These are phyloP conservation scores for Excoecaria agallocha DNA, from an alignment of 345 rosid genomes.

Conservation along the genomic window DNA sequence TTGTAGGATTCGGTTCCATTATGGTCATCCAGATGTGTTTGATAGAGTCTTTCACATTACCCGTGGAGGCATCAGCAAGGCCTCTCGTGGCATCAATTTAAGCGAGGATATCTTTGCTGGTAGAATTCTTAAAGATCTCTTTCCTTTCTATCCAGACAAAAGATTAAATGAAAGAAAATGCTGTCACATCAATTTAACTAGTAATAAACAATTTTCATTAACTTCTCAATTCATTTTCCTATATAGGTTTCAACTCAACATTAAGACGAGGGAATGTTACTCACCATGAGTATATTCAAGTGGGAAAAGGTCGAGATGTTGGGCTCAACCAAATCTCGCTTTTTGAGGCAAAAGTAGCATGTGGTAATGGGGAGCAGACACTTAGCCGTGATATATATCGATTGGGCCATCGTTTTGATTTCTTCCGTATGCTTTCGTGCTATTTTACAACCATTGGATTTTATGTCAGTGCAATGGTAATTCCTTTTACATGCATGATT, in stretches of 20 bases:
- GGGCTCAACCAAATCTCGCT: slow-evolving; percentile 96
- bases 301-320: slow-evolving; percentile 99
- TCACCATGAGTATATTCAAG: slow-evolving; percentile 99
- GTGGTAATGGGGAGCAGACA: slow-evolving; percentile 95
- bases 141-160: background rate
- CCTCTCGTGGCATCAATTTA: slow-evolving; percentile 87
- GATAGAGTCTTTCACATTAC: slow-evolving; percentile 93
- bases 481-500: slow-evolving; percentile 22
- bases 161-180: background rate
- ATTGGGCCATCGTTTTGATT: slow-evolving; percentile 94
- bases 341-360: slow-evolving; percentile 97
- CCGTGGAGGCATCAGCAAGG: slow-evolving; percentile 97
- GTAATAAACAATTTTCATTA: background rate
- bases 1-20: slow-evolving; percentile 89
- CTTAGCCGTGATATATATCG: slow-evolving; percentile 92
- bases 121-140: slow-evolving; percentile 27
- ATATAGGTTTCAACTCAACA: slow-evolving; percentile 86
- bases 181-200: background rate
- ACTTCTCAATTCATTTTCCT: background rate
- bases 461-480: slow-evolving; percentile 88
- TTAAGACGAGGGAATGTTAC: slow-evolving; percentile 89
- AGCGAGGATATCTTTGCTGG: slow-evolving; percentile 99
- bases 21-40: slow-evolving; percentile 95
- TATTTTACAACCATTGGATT: slow-evolving; percentile 88
- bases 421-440: slow-evolving; percentile 91